Conservation (phyloP, 1,284 basidiomycete species). For the Ustilago vetiveriae region DNA sequence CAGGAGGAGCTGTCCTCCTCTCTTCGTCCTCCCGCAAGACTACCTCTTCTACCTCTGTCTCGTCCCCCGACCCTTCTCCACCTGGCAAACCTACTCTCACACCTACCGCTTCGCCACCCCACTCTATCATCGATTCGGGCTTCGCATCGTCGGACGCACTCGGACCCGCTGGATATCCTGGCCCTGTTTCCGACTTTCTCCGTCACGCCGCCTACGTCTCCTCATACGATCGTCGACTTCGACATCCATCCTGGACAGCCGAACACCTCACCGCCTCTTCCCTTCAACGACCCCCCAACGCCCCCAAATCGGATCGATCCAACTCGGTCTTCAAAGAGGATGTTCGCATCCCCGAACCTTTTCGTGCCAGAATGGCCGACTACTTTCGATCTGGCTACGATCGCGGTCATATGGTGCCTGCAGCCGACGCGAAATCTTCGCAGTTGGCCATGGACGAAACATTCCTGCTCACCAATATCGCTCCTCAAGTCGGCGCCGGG, state of each 20-base stretch:
- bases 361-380: constrained; percentile 80
- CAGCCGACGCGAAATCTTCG: constrained; percentile 94
- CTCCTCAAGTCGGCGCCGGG: constrained; percentile 95
- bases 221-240: constrained; percentile 86
- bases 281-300: constrained; percentile 38
- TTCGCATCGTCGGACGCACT: constrained; percentile 24
- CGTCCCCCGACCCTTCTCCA: background rate
- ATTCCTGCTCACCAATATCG: constrained; percentile 92
- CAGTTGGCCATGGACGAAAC: constrained; percentile 96
- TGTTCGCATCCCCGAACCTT: constrained; percentile 77
- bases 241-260: constrained; percentile 95
- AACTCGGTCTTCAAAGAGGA: constrained; percentile 87
- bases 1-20: constrained; percentile 68
- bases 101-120: constrained; percentile 4
- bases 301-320: constrained; percentile 69
- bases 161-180: constrained; percentile 67
- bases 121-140: constrained; percentile 25
- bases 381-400: constrained; percentile 92
- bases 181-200: constrained; percentile 83
- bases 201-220: constrained; percentile 84
- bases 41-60: background rate
- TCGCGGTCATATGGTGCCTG: constrained; percentile 93
- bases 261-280: constrained; percentile 85
- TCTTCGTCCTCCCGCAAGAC: constrained; percentile 13
- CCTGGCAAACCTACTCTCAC: constrained; percentile 12